phyloP scores from a whole-genome alignment of 2,329 filamentous ascomycete species.

The Colletotrichum sp. region DNA sequence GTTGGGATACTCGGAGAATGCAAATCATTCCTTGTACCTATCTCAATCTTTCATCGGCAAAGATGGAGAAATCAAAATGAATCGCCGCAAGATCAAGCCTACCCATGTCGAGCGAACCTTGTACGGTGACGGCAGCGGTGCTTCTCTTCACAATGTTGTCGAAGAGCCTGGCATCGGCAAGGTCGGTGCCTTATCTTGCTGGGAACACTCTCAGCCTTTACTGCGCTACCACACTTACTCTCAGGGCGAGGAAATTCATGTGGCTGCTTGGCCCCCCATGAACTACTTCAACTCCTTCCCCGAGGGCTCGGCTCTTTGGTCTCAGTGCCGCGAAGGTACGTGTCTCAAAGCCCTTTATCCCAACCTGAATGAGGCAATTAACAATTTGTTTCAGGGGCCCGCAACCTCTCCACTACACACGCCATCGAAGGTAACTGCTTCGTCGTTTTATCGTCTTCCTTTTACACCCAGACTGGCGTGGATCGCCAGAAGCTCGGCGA shows the following conservation, averaged over 20 bases:
- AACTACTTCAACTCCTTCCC: background rate
- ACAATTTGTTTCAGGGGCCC: background rate
- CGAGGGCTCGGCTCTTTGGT: background rate
- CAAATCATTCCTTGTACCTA: conserved; percentile 49
- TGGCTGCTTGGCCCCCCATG: conserved; percentile 30
- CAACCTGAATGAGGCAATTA: background rate
- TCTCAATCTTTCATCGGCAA: conserved; percentile 48
- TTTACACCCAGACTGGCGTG: background rate
- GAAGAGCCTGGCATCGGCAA: conserved; percentile 51
- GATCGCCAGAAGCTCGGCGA: background rate
- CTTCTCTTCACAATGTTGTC: conserved; percentile 45
- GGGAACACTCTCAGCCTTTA: conserved; percentile 61
- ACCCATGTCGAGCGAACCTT: conserved; percentile 55
- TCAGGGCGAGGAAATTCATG: conserved; percentile 30
- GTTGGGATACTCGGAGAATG: conserved; percentile 54
- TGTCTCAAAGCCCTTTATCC: background rate
- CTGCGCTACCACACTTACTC: conserved; percentile 33
- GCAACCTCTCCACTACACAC: background rate
- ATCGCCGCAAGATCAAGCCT: conserved; percentile 56
- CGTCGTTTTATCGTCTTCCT: background rate
- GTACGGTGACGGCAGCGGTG: background rate
- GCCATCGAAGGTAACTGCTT: background rate
- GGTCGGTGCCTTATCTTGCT: conserved; percentile 60
- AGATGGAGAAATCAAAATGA: conserved; percentile 41
- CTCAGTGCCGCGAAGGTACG: background rate